Evolutionary conservation across 805 yeast species (phyloP).

Genomic region (Metschnikowia kunwiensis): DNA sequence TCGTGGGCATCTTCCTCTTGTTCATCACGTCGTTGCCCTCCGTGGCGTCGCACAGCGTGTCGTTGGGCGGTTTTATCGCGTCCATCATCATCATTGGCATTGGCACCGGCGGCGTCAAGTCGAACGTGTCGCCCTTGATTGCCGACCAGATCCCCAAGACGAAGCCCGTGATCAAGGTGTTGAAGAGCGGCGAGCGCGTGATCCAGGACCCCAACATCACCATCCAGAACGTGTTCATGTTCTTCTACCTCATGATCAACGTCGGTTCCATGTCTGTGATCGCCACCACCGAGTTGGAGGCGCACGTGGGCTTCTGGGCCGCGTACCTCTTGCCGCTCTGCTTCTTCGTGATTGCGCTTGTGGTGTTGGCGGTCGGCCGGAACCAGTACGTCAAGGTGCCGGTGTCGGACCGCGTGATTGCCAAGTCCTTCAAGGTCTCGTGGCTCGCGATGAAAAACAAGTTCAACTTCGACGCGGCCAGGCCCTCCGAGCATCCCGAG

Average conservation of each 20-base stretch:
- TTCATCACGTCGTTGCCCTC: conserved; percentile 69
- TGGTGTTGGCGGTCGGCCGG: conserved; percentile 50
- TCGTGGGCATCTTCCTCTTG: conserved; percentile 59
- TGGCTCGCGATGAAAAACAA: conserved; percentile 46
- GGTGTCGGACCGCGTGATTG: conserved; percentile 58
- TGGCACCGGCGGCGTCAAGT: conserved; percentile 80
- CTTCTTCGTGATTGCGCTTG: conserved; percentile 51
- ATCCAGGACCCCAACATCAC: conserved; percentile 63
- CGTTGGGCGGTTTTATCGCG: conserved; percentile 60
- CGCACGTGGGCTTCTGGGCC: conserved; percentile 65
- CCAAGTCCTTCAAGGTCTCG: conserved; percentile 46
- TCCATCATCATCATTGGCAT: conserved; percentile 62
- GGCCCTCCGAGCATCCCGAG: conserved; percentile 52
- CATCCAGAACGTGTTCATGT: conserved; percentile 69
- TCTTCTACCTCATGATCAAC: conserved; percentile 74
- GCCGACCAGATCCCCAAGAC: conserved; percentile 50
- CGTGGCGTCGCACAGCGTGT: conserved; percentile 46
- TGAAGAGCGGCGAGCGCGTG: conserved; percentile 40
- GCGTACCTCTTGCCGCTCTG: conserved; percentile 71
- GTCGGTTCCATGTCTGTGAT: conserved; percentile 71
- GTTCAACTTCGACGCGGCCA: conserved; percentile 52
- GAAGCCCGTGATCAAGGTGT: conserved; percentile 35
- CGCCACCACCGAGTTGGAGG: conserved; percentile 73
- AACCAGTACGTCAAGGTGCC: conserved; percentile 56
- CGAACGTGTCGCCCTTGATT: conserved; percentile 71